Base-by-base conservation (phyloP, 345 rosid genomes). In the Camelina laxa region DNA sequence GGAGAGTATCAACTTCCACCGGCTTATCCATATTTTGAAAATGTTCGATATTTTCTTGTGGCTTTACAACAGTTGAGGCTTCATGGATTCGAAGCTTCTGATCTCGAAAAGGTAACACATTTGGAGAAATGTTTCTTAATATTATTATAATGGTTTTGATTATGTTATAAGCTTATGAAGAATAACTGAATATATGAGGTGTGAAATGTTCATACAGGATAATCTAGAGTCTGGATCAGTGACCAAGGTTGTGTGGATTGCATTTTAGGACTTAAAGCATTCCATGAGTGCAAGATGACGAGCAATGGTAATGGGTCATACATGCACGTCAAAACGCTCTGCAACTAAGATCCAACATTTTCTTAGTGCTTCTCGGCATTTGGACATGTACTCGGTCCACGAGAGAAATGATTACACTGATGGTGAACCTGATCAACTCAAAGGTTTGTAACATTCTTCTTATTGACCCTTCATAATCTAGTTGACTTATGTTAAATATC, bases 1-100 rank as follows among this genome's bases (percentile, higher is more conserved):
- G 74, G 87, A 31, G 96, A 93, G 68, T 79, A 77, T 41, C 97
- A 91, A 63, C 95, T 89, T 15, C 78, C 87, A 65, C 83, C 83
- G 2, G 97, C 97, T 20, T 94, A 85, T 80, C 98, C 91, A 70
- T 90, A 91, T 69, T 94, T 94, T 53, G 97, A 94, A 83, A 94
- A 94, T 69, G 95, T 90, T n/a, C 67, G 86, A 66, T 91, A 94
- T 73, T 91, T 94, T 82, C 83, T 94, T 36, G 87, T 91, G 66
- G 91, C 97, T 11, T 65, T 94, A 17, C 85, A 91, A 65, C 91
- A 86, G 62, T 79, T 94, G 77, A 94, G 85, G 74, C 83, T 94
- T 55, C 89, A 93, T 19, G 89, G 89, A 60, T 94, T 94, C 73
- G 93, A 90, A 85, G 97, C 98, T 82, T 88, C 95, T 76, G 95